Evolutionary conservation across 345 rosid genomes (phyloP), one percentile per base, ranked within the genome.

Genomic region (Noccaea caerulescens): DNA sequence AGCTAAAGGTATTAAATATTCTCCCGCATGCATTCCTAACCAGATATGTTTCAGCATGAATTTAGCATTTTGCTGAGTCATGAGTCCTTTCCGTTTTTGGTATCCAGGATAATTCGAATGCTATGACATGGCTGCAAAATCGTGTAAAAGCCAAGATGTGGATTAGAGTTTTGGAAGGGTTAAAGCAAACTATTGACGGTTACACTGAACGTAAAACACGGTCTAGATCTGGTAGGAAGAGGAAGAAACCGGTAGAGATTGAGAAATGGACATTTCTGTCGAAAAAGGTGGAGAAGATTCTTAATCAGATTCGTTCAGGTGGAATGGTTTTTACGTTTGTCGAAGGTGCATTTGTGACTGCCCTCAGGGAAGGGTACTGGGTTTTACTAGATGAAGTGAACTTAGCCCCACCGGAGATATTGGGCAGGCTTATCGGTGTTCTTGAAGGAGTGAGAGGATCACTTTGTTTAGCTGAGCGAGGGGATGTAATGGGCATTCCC

Each of bases 351-450:
- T 91, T 93, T 80, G 82, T 93, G 27, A 85, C 85, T 69, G 96
- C 98, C 47, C 91, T 93, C 39, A 80, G 87, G 83, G 86, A 86
- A 47, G 98, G 97, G 44, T 85, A 83, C 56, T 93, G 98, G 98
- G 84, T 93, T 81, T 77, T 93, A 86, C 96, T 93, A 63, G 98
- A 93, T 77, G 98, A 93, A 85, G 85, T 93, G 71, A 93, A 93
- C 80, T 82, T 93, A 79, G 97, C 98, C 62, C 93, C 98, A 62
- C 87, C 95, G 2, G 98, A 93, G 86, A 85, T 88, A 68, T 80
- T 93, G 81, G 97, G 89, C 82, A 87, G 98, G 81, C 75, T 93
- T 72, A 61, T 79, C 63, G 93, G 97, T 69, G 96, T 93, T 52
- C 98, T 93, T 69, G 98, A 93, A 76, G 97, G 97, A 60, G 92